These are phyloP conservation scores for Plasmodium cynomolgi DNA, from an alignment of 169 alveolate species.

Conservation along the genomic window DNA sequence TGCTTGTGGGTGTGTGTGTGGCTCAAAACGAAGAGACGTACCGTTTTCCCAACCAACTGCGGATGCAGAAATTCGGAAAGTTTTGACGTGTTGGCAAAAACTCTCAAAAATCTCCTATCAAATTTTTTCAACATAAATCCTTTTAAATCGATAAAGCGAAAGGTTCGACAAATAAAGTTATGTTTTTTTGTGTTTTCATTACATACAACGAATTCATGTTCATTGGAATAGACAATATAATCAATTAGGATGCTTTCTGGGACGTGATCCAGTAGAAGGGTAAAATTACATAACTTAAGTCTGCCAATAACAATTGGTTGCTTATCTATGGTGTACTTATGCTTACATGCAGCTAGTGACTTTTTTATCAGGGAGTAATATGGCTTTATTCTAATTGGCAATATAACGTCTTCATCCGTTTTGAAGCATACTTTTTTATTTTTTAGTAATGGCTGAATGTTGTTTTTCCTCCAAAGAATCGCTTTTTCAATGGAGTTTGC, in stretches of 20 bases:
- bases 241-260: constrained; percentile 58
- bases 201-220: constrained; percentile 53
- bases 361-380: constrained; percentile 55
- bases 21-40: background rate
- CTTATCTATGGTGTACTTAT: constrained; percentile 37
- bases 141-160: constrained; percentile 58
- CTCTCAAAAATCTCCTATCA: constrained; percentile 47
- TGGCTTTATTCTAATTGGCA: constrained; percentile 55
- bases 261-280: constrained; percentile 53
- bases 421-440: constrained; percentile 7
- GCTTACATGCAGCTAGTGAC: constrained; percentile 69
- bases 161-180: constrained; percentile 32
- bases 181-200: constrained; percentile 28
- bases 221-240: constrained; percentile 62
- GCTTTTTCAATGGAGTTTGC: constrained; percentile 46
- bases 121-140: constrained; percentile 57
- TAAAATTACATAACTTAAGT: constrained; percentile 66
- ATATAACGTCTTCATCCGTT: constrained; percentile 7
- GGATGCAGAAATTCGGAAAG: constrained; percentile 62
- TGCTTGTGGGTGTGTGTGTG: background rate
- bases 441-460: constrained; percentile 45
- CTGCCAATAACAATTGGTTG: constrained; percentile 70
- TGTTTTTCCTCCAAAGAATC: constrained; percentile 34
- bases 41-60: constrained; percentile 58
- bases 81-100: constrained; percentile 64